Evolutionary conservation across 345 rosid species (phyloP).

Genomic region (Rhizophora mangle): DNA sequence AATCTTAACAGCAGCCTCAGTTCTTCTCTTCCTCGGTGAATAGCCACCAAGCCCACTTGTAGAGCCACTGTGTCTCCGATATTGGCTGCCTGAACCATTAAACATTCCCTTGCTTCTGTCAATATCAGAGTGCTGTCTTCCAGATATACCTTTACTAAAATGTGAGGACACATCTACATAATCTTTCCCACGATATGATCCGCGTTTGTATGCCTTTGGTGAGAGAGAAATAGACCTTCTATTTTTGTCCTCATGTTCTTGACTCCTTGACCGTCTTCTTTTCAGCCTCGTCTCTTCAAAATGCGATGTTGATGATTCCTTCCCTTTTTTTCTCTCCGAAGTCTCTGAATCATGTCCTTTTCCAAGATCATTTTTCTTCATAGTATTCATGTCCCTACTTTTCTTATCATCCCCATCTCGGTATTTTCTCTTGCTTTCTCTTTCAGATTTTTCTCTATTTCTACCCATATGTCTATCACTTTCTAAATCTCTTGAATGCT

Average conservation of each 20-base stretch:
- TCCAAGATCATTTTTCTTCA: constrained; percentile 45
- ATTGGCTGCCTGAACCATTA: constrained; percentile 52
- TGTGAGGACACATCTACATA: constrained; percentile 40
- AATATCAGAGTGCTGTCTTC: constrained; percentile 45
- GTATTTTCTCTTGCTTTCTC: constrained; percentile 48
- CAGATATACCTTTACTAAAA: constrained; percentile 44
- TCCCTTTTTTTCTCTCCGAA: constrained; percentile 48
- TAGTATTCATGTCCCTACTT: constrained; percentile 32
- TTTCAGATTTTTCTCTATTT: constrained; percentile 40
- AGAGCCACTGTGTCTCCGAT: constrained; percentile 46
- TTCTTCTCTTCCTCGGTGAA: constrained; percentile 87
- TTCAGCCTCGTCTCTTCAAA: constrained; percentile 47
- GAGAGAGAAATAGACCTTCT: constrained; percentile 56
- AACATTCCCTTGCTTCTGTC: constrained; percentile 34
- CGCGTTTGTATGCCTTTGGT: constrained; percentile 45
- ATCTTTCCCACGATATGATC: constrained; percentile 40
- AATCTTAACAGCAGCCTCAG: constrained; percentile 54
- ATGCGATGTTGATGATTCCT: constrained; percentile 48
- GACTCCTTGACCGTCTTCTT: constrained; percentile 70
- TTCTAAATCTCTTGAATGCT: constrained; percentile 43
- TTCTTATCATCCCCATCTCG: constrained; percentile 42
- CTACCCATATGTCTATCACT: constrained; percentile 38
- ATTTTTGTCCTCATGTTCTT: constrained; percentile 47
- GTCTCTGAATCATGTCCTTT: constrained; percentile 43
- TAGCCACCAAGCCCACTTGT: constrained; percentile 88